A percentile compares a stretch with the other conserved stretches of the same genome.
Evolutionary conservation across 2,329 filamentous ascomycete species (phyloP).

Genomic region (Nemania bipapillata): DNA sequence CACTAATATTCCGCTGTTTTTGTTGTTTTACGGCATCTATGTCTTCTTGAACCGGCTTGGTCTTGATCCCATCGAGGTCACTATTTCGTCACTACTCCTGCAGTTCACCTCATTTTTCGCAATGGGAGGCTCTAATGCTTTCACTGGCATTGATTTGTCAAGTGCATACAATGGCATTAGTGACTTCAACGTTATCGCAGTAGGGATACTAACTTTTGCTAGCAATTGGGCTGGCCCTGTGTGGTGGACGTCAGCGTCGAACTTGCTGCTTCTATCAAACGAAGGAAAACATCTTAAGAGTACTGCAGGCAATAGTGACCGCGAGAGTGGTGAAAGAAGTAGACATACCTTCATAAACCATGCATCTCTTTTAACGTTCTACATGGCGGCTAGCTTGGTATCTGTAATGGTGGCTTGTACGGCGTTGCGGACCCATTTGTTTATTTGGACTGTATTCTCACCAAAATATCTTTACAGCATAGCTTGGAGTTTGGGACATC

Average conservation of each 20-base stretch:
- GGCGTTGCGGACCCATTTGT: constrained; percentile 84
- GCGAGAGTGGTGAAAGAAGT: constrained; percentile 24
- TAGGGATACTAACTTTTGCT: constrained; percentile 84
- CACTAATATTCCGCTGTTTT: constrained; percentile 85
- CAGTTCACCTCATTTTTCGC: constrained; percentile 89
- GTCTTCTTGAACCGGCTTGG: constrained; percentile 60
- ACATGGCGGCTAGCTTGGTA: constrained; percentile 71
- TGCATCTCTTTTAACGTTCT: constrained; percentile 74
- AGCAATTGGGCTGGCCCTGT: constrained; percentile 92
- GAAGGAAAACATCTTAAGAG: constrained; percentile 30
- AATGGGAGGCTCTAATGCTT: constrained; percentile 89
- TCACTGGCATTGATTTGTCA: constrained; percentile 93
- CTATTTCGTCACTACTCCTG: constrained; percentile 77
- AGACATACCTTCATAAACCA: constrained; percentile 60
- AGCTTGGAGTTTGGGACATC: constrained; percentile 86
- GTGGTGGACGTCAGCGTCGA: constrained; percentile 81
- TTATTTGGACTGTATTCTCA: constrained; percentile 98
- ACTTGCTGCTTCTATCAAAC: constrained; percentile 65
- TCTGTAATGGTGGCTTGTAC: constrained; percentile 92
- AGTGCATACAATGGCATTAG: constrained; percentile 93
- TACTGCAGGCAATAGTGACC: constrained; percentile 30
- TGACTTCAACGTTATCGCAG: constrained; percentile 80
- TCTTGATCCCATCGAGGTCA: constrained; percentile 68
- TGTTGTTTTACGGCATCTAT: constrained; percentile 74
- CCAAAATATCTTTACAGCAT: constrained; percentile 94